Evolutionary conservation across 495 filamentous ascomycete genomes (phyloP).

Genomic region (Penicillium parvum): DNA sequence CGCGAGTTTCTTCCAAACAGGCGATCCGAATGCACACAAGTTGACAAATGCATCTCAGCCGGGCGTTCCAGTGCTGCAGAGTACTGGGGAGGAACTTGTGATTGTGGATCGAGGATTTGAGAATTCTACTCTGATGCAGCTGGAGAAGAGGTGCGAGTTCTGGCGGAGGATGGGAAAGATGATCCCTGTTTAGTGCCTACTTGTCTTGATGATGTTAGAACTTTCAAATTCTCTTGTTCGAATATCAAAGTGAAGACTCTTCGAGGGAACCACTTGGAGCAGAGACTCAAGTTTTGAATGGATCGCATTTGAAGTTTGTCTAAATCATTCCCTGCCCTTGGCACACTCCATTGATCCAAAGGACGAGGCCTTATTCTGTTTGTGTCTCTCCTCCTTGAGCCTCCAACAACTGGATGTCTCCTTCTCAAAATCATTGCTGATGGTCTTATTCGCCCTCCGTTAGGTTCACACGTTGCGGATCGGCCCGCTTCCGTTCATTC

Average conservation of each 20-base stretch:
- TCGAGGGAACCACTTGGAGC: too few relatives aligned
- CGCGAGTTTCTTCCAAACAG: slow-evolving; percentile 55
- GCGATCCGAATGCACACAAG: slow-evolving; percentile 55
- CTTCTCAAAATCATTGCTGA: too few relatives aligned
- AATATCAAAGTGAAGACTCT: too few relatives aligned
- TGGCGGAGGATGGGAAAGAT: slow-evolving; percentile 45
- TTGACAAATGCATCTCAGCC: slow-evolving; percentile 42
- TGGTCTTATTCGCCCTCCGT: too few relatives aligned
- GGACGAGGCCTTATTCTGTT: too few relatives aligned
- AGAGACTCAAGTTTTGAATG: too few relatives aligned
- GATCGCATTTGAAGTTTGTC: too few relatives aligned
- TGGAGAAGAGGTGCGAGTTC: slow-evolving; percentile 50
- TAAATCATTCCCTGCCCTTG: too few relatives aligned
- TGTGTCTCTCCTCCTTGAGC: too few relatives aligned
- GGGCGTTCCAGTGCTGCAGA: slow-evolving; percentile 41
- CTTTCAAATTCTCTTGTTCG: not conserved
- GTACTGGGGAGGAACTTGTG: slow-evolving; percentile 46
- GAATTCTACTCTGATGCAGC: slow-evolving; percentile 27
- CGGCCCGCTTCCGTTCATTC: slow-evolving; percentile 1
- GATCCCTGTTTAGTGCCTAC: slow-evolving; percentile 30
- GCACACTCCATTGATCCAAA: too few relatives aligned
- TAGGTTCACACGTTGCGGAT: too few relatives aligned
- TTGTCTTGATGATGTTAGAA: slow-evolving; percentile 1
- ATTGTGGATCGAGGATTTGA: slow-evolving; percentile 42
- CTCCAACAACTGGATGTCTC: too few relatives aligned